Evolutionary conservation across 2,329 filamentous ascomycete species (phyloP), one percentile per base, ranked within the genome.

Genomic region (Trichoderma oligosporum): DNA sequence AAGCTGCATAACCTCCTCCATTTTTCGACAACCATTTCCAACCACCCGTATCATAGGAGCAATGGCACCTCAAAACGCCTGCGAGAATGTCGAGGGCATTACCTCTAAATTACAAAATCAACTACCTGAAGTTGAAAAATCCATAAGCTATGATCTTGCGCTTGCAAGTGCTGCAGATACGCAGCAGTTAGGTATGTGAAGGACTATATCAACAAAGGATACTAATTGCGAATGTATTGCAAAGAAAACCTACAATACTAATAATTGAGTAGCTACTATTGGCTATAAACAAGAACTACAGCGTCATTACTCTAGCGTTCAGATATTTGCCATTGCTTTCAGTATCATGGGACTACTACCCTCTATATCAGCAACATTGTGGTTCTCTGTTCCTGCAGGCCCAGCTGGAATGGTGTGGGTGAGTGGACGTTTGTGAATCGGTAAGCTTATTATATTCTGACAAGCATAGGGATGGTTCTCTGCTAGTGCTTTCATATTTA

Each of bases 391-490:
- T 31, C 48, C 48, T 22, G 48, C 48, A 41, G 48, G 48, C 7
- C 36, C 48, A 5, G 36, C 27, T 24, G 48, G 48, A n/a, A 52
- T 52, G 48, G 48, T 52, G 9, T 52, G 48, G 48, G 48, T 52
- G 31, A 52, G 36, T 52, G 1, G 9, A 16, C 14, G 2, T 22
- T 18, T 22, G 1, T 16, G 6, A 0, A 3, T 4, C 2, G 18
- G 14, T n/a, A 24, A 7, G 3, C 2, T 3, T 11, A 5, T 9
- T 5, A 24, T 7, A 1, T 0, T 4, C 38, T 52, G 9, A 52
- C 4, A 31, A 4, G 2, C 11, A 11, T 42, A 52, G 48, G 48
- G 48, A 33, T 52, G 48, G 48, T 52, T 52, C 25, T 52, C 48
- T 22, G 48, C 48, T 14, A 52, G 48, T 8, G 36, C 48, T 20